Evolutionary conservation across 306 rosid species (phyloP).

Genomic region (Castanospermum australe): DNA sequence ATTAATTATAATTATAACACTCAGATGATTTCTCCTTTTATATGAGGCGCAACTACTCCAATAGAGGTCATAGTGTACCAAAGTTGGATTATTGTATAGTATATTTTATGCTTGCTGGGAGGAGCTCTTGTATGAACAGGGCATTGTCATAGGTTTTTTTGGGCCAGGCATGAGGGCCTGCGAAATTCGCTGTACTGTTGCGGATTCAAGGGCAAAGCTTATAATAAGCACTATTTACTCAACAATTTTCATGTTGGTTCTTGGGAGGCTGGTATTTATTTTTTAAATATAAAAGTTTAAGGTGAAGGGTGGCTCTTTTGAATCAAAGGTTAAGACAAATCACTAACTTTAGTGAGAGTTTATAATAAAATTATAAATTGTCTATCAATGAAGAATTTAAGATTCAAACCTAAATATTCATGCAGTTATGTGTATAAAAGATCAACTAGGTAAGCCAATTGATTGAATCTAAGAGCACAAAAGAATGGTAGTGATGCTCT

Average conservation of each 20-base stretch:
- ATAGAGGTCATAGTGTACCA: background rate
- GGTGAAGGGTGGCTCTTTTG: too few relatives aligned
- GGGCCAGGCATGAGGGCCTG: slow-evolving; percentile 28
- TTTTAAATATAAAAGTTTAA: too few relatives aligned
- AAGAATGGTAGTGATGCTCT: background rate
- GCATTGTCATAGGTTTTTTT: slow-evolving; percentile 16
- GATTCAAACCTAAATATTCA: too few relatives aligned
- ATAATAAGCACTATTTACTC: background rate
- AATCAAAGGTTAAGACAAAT: too few relatives aligned
- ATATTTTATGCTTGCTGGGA: slow-evolving; percentile 1
- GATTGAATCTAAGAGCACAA: slow-evolving; percentile 21
- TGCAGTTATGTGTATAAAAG: too few relatives aligned
- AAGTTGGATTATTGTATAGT: slow-evolving; percentile 5
- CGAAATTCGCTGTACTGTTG: slow-evolving; percentile 15
- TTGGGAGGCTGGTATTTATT: too few relatives aligned
- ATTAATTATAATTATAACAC: background rate
- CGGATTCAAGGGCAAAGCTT: background rate
- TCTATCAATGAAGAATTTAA: too few relatives aligned
- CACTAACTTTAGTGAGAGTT: too few relatives aligned
- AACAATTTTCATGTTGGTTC: slow-evolving; percentile 10
- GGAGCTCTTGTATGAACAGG: slow-evolving; percentile 16
- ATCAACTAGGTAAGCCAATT: too few relatives aligned
- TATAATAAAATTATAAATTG: too few relatives aligned
- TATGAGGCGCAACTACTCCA: background rate
- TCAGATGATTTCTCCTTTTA: background rate